Conservation (phyloP, 768 basidiomycete genomes). For the Boletus eberwhitei region DNA sequence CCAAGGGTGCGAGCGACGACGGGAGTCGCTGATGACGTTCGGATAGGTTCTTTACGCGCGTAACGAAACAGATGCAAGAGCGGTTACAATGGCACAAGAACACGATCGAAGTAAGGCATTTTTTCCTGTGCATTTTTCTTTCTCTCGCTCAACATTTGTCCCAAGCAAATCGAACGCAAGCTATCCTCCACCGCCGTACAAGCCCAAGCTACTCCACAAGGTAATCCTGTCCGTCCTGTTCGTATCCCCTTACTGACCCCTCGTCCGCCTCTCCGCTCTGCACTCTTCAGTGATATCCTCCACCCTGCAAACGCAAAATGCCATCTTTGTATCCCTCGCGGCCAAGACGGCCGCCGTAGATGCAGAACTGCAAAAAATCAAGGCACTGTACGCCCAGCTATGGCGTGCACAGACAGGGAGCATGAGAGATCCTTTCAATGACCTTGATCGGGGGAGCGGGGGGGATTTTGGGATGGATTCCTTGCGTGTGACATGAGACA, state of each 20-base stretch:
- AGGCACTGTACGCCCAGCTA: constrained; percentile 68
- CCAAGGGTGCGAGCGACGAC: neutral
- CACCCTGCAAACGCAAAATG: constrained; percentile 77
- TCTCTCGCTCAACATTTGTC: neutral
- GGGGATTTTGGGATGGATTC: constrained; percentile 45
- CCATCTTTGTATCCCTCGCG: constrained; percentile 73
- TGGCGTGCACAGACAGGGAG: constrained; percentile 82
- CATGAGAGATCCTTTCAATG: constrained; percentile 77
- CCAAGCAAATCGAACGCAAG: constrained; percentile 68
- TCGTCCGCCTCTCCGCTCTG: neutral
- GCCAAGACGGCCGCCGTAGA: constrained; percentile 73
- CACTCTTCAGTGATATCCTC: constrained; percentile 59
- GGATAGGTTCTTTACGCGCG: constrained; percentile 65
- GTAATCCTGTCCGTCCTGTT: constrained; percentile 34
- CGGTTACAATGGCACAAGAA: constrained; percentile 74
- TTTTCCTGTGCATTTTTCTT: neutral
- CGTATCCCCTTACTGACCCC: neutral
- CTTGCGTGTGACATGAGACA: constrained; percentile 19
- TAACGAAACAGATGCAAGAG: constrained; percentile 69
- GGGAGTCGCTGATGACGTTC: neutral
- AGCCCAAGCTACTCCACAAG: constrained; percentile 70
- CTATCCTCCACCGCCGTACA: constrained; percentile 63
- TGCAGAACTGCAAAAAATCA: constrained; percentile 73
- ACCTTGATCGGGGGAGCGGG: constrained; percentile 37
- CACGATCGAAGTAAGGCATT: constrained; percentile 63